phyloP scores from a whole-genome alignment of 1,139 yeast genomes.

The Candida sp. region DNA sequence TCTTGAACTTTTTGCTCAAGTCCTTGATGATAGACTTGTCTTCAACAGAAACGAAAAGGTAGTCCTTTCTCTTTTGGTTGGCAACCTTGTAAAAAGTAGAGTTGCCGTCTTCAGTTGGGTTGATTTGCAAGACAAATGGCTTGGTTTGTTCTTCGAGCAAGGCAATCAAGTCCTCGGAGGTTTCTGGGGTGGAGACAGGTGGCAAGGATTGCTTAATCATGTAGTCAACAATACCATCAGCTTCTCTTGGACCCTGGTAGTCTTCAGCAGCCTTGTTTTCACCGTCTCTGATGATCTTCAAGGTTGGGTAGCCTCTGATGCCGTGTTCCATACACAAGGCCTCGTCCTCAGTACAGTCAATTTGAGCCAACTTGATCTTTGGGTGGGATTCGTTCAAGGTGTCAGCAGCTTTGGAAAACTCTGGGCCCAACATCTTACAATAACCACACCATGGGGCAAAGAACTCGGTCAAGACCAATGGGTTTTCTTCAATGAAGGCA shows the following conservation, averaged over 20 bases:
- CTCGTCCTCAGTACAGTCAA: slow-evolving; percentile 91
- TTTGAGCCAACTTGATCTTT: slow-evolving; percentile 81
- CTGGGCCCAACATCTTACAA: slow-evolving; percentile 94
- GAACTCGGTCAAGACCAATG: slow-evolving; percentile 91
- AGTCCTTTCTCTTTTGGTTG: slow-evolving; percentile 59
- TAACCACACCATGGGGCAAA: slow-evolving; percentile 99
- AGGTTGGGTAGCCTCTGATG: slow-evolving; percentile 90
- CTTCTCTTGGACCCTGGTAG: slow-evolving; percentile 85
- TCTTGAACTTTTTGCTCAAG: slow-evolving; percentile 26
- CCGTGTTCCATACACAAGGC: slow-evolving; percentile 78
- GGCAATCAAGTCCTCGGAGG: slow-evolving; percentile 53
- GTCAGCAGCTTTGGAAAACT: slow-evolving; percentile 87
- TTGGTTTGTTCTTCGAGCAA: slow-evolving; percentile 50
- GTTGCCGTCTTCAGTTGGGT: slow-evolving; percentile 41
- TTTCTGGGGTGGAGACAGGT: slow-evolving; percentile 61
- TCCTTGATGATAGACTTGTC: slow-evolving; percentile 37
- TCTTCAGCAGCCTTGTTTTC: slow-evolving; percentile 50
- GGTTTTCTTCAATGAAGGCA: slow-evolving; percentile 68
- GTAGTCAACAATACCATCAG: slow-evolving; percentile 75
- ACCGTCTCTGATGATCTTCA: slow-evolving; percentile 85
- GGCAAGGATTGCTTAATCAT: slow-evolving; percentile 89
- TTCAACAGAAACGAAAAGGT: slow-evolving; percentile 60
- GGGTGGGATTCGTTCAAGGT: slow-evolving; percentile 58
- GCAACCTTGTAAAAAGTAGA: slow-evolving; percentile 61
- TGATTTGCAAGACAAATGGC: slow-evolving; percentile 59